Evolutionary conservation across 495 filamentous ascomycete genomes (phyloP).

Genomic region (Trichocladium uniseriatum): DNA sequence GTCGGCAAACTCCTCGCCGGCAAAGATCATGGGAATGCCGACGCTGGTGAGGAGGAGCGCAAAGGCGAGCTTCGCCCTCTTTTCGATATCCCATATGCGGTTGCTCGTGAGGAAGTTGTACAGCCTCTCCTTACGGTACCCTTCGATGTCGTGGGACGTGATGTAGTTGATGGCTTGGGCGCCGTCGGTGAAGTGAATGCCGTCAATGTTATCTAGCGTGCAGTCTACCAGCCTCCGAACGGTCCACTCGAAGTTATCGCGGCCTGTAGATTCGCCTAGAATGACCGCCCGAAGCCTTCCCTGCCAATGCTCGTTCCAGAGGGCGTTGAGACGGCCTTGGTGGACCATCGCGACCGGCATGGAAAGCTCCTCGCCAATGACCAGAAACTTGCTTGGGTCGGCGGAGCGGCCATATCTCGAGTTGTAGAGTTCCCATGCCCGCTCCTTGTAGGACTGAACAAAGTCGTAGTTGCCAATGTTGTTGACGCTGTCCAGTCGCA

Average conservation of each 20-base stretch:
- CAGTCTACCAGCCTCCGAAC: constrained; percentile 24
- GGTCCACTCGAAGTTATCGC: constrained; percentile 27
- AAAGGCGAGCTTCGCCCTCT: constrained; percentile 23
- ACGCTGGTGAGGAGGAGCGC: constrained; percentile 26
- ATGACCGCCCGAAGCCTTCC: no score
- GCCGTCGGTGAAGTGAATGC: constrained; percentile 19
- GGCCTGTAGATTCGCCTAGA: no score
- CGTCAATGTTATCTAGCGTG: constrained; percentile 16
- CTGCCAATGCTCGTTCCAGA: no score
- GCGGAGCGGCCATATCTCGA: no score
- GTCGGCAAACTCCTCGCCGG: constrained; percentile 28
- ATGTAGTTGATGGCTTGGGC: constrained; percentile 28
- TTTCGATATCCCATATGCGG: constrained; percentile 18
- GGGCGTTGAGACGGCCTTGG: no score
- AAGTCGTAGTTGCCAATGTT: constrained; percentile 29
- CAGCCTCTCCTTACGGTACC: constrained; percentile 21
- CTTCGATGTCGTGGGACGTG: constrained; percentile 27
- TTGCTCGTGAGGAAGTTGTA: constrained; percentile 22
- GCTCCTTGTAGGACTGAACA: constrained; percentile 21
- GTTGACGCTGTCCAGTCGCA: constrained; percentile 27
- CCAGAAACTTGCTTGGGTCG: no score
- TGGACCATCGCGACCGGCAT: no score
- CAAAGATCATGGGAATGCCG: constrained; percentile 29
- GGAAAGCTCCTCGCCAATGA: no score
- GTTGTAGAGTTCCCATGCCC: no score